Evolutionary conservation across 2,329 filamentous ascomycete species (phyloP), one percentile per base, ranked within the genome.

Genomic region (Colletotrichum acutatum): DNA sequence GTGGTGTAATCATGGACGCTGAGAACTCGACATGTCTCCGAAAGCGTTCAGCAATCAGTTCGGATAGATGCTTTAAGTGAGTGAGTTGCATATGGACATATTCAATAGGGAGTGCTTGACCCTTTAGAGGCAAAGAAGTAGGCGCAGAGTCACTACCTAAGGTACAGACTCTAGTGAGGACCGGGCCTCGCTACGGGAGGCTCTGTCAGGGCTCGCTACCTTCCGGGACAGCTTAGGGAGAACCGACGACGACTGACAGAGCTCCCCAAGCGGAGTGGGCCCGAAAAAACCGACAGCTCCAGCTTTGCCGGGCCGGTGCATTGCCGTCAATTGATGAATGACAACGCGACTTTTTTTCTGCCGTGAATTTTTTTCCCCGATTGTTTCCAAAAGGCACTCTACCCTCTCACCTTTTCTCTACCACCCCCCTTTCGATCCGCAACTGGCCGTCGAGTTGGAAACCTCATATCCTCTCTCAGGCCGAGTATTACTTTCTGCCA

Each of bases 321-420:
- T 73, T 71, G 56, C 71, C 70, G 70, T 72, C 70, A 72, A 71
- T 71, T 68, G 64, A 67, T 68, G 68, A 67, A 71, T 71, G 68
- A 68, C 68, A 68, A 56, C 32, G 56, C 70, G 46, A 70, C 46
- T 46, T 72, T 72, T 68, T 70, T 66, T 70, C 56, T 63, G 56
- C 37, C 59, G 46, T 37, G 46, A 72, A 70, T 68, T 42, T 28
- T 68, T 65, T 72, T 71, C 68, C 64, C 19, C 68, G 19, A 26
- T 63, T 22, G 54, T 56, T 60, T 22, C 56, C 37, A 54, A 64
- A 59, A 28, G 32, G 46, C 49, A 57, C 46, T 28, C 59, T 54
- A 52, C 53, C 30, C 58, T 62, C 67, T 64, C 64, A 42, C 19
- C 59, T 26, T 54, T 32, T 34, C 24, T 30, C 30, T 54, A 53